A percentile compares a stretch with the other conserved stretches of the same genome.
phyloP scores from a whole-genome alignment of 345 rosid genomes.

The Adansonia digitata region DNA sequence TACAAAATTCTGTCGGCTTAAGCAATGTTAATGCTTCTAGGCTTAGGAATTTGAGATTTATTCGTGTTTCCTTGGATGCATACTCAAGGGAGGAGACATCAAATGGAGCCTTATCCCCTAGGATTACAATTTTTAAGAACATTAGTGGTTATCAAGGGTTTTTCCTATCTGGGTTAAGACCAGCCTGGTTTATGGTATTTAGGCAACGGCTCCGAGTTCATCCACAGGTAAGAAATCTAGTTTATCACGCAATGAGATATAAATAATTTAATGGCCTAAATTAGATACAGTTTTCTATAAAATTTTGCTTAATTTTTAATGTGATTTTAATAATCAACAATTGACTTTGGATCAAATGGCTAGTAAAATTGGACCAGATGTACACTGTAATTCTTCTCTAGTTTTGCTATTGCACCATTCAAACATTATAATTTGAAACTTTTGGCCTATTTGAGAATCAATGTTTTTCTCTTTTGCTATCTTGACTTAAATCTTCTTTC shows the following conservation, averaged over 20 bases:
- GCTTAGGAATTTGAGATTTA: slow-evolving; percentile 79
- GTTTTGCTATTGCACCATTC: neutral
- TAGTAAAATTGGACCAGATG: neutral
- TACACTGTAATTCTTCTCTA: neutral
- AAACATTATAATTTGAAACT: neutral
- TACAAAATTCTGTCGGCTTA: slow-evolving; percentile 36
- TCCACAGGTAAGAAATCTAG: slow-evolving; percentile 68
- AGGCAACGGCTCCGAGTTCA: slow-evolving; percentile 91
- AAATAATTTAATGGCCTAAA: neutral
- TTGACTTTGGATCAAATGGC: neutral
- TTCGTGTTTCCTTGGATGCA: slow-evolving; percentile 65
- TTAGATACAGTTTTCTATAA: neutral
- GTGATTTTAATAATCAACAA: neutral
- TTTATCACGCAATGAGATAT: neutral
- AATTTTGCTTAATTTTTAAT: neutral
- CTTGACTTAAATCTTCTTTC: neutral
- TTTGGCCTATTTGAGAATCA: neutral
- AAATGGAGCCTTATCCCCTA: slow-evolving; percentile 45
- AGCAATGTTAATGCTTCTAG: slow-evolving; percentile 57
- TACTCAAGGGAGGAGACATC: slow-evolving; percentile 72
- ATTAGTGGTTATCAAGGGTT: slow-evolving; percentile 84
- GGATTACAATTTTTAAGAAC: slow-evolving; percentile 81
- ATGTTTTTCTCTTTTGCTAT: neutral
- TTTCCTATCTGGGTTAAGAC: slow-evolving; percentile 93
- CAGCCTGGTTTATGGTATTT: slow-evolving; percentile 94